Evolutionary conservation across 2,329 filamentous ascomycete genomes (phyloP).

Genomic region (Aspergillus spinulosporus): DNA sequence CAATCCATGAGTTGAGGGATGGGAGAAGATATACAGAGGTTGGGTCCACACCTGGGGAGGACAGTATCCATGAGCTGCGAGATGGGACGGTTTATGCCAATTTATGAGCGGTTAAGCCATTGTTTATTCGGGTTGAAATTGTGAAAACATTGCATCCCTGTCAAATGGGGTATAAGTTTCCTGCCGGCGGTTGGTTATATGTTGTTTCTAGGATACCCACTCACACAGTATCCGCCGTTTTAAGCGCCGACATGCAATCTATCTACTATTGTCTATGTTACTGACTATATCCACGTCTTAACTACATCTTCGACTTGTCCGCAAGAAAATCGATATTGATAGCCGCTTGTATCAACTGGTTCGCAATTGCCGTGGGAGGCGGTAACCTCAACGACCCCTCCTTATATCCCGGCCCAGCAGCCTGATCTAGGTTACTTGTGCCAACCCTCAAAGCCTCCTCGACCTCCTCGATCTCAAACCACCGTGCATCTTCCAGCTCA

Average conservation of each 20-base stretch:
- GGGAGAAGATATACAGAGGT: conserved; percentile 45
- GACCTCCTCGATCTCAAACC: conserved; percentile 82
- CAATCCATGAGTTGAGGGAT: conserved; percentile 45
- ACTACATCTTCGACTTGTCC: conserved; percentile 50
- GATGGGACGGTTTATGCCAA: conserved; percentile 47
- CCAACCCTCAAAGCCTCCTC: conserved; percentile 69
- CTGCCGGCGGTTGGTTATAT: neutral
- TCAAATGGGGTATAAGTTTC: neutral
- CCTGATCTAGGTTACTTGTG: conserved; percentile 66
- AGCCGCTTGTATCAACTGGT: conserved; percentile 80
- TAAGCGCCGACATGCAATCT: neutral
- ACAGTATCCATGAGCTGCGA: conserved; percentile 44
- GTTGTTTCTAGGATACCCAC: neutral
- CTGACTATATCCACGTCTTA: neutral
- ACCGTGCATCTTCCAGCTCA: conserved; percentile 85
- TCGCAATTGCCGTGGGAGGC: conserved; percentile 85
- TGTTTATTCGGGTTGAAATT: neutral
- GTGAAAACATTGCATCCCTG: neutral
- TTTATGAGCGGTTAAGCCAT: conserved; percentile 26
- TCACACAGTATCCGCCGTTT: neutral
- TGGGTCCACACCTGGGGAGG: conserved; percentile 38
- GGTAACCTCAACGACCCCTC: conserved; percentile 79
- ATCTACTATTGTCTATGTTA: conserved; percentile 6
- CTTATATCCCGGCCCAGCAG: conserved; percentile 65
- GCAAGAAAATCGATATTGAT: conserved; percentile 68